These are phyloP conservation scores for Allodekkera sacchari DNA, from an alignment of 805 yeast genomes.

Conservation along the genomic window DNA sequence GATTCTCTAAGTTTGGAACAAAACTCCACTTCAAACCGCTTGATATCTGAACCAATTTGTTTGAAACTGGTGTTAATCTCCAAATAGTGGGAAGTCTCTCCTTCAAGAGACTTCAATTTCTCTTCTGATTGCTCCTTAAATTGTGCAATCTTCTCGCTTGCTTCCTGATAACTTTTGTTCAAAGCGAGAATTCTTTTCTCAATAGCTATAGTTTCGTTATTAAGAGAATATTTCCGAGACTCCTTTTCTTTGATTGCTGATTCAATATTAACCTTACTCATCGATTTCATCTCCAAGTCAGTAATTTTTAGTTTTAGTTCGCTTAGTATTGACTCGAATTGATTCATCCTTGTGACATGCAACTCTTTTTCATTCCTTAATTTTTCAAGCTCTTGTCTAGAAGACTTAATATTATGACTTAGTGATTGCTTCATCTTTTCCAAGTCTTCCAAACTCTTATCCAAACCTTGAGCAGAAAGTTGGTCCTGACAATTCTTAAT, in stretches of 20 bases:
- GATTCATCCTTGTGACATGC: conserved; percentile 33
- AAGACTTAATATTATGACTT: conserved; percentile 29
- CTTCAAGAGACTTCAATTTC: not conserved
- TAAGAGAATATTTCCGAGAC: conserved; percentile 8
- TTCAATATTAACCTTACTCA: conserved; percentile 36
- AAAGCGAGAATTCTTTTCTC: conserved; percentile 2
- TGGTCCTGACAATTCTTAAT: conserved; percentile 4
- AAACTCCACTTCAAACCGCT: conserved; percentile 19
- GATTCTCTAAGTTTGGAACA: conserved; percentile 12
- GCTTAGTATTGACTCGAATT: conserved; percentile 41
- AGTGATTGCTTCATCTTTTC: conserved; percentile 35
- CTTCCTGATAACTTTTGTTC: conserved; percentile 2
- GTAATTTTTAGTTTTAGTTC: conserved; percentile 46
- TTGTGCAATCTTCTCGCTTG: not conserved
- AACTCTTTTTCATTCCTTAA: conserved; percentile 36
- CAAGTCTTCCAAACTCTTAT: conserved; percentile 34
- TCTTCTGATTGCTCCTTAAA: conserved; percentile 2
- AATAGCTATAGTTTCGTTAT: not conserved
- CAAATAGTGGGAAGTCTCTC: too few relatives aligned
- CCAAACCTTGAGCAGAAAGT: conserved; percentile 13
- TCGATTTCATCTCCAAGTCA: conserved; percentile 41
- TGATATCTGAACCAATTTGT: conserved; percentile 34
- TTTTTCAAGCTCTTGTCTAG: conserved; percentile 27
- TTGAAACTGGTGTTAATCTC: conserved; percentile 35
- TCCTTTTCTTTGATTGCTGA: conserved; percentile 30